Conservation (phyloP, 2,329 filamentous ascomycete genomes). For the Calonectria henricotiae region DNA sequence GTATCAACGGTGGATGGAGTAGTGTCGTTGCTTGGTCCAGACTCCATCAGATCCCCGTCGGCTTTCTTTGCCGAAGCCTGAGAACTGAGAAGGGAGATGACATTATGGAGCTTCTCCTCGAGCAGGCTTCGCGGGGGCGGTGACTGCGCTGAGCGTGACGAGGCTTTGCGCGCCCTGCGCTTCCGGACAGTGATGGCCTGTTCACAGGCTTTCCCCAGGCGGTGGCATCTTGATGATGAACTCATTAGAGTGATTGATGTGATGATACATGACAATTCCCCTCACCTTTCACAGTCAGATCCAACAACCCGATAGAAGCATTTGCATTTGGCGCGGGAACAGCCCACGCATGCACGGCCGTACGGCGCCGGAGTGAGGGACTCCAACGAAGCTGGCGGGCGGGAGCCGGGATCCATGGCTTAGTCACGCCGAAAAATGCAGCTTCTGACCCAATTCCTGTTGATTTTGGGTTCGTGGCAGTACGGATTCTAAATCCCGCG, state of each 20-base stretch:
- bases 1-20: constrained; percentile 9
- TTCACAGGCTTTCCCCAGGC: constrained; percentile 61
- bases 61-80: constrained; percentile 17
- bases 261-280: too few species aligned
- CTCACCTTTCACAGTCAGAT: constrained; percentile 57
- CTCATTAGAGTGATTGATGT: not conserved
- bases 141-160: constrained; percentile 2
- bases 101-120: constrained; percentile 52
- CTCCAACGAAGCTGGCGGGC: not conserved
- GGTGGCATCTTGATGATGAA: constrained; percentile 55
- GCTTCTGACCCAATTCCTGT: not conserved
- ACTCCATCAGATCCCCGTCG: not conserved
- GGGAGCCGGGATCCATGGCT: constrained; percentile 5
- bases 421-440: not conserved
- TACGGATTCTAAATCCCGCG: not conserved
- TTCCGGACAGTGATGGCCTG: constrained; percentile 57
- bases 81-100: constrained; percentile 51
- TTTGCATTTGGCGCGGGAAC: constrained; percentile 64
- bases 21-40: not conserved
- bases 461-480: not conserved
- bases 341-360: constrained; percentile 62
- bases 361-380: constrained; percentile 56
- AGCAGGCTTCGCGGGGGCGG: constrained; percentile 10
- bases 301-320: constrained; percentile 58
- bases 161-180: constrained; percentile 37